Base-by-base conservation (phyloP, 2,329 filamentous ascomycete genomes). In the Diplodia mutila region DNA sequence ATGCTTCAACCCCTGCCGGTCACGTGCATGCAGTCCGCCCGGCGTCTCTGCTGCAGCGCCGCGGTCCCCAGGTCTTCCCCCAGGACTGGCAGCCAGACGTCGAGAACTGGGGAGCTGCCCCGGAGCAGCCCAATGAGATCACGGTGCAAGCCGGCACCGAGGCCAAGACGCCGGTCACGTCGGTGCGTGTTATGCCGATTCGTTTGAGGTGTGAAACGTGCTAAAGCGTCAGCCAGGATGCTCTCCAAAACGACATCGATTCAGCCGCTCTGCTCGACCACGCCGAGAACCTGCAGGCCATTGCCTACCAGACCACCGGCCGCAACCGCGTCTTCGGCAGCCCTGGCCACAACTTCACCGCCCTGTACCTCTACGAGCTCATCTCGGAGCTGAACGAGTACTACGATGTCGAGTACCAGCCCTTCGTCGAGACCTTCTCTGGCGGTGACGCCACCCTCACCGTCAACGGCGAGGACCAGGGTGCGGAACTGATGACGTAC, bases 401-500 rank as follows among this genome's bases (percentile, higher is more conserved):
- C 70, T 78, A 76, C 71, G 69, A 77, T 49, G 75, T 78, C 39
- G 73, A 71, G 68, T 76, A 75, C 70, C 75, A 78, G 67, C 71
- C 73, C 1, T 78, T 78, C 42, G 72, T 75, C 42, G 76, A 78
- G 71, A 73, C 76, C 9, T 78, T 76, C 69, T 74, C 74, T 2
- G 75, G 73, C 23, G 76, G 75, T 4, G 73, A 73, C 1, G 73
- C 73, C 57, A 70, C 69, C 57, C 69, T 77, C 46, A 71, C 68
- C 8, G 73, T 70, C 34, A 72, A 69, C 18, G 76, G 75, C 12
- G 69, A 69, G 21, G 71, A 72, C 6, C 73, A 74, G 21, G 63
- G 63, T 11, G 75, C 73, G 7, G 70, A 69, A 4, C 76, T 77
- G 67, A 73, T 79, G 66, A 77, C 76, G 16, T 83, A 92, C 73